A percentile compares a stretch with the other conserved stretches of the same genome.
These are phyloP conservation scores for Wakefieldia striispora DNA, from an alignment of 768 basidiomycete species.

Conservation along the genomic window DNA sequence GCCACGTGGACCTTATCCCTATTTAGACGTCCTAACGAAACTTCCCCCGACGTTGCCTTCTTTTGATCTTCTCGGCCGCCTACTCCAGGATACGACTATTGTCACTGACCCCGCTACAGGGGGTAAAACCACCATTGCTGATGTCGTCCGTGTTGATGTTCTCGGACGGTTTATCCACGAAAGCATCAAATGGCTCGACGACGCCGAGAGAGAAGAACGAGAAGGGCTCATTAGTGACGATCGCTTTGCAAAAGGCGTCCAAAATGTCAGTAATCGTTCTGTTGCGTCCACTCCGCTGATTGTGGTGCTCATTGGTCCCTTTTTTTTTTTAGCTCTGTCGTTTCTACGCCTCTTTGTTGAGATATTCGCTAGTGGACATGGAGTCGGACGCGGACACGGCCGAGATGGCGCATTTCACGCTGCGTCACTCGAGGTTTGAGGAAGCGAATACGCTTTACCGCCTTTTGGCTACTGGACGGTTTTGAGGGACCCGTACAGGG, in stretches of 20 bases:
- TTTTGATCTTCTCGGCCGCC: conserved; percentile 69
- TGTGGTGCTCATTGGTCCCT: conserved; percentile 2
- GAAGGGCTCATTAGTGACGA: conserved; percentile 72
- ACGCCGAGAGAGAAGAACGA: conserved; percentile 64
- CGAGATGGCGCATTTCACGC: conserved; percentile 76
- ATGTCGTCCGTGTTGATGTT: conserved; percentile 60
- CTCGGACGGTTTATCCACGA: conserved; percentile 73
- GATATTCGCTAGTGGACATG: conserved; percentile 61
- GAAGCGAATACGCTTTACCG: conserved; percentile 77
- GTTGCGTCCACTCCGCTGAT: background rate
- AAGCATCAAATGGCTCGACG: conserved; percentile 67
- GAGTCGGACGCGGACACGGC: conserved; percentile 64
- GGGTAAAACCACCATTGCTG: conserved; percentile 58
- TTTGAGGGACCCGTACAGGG: conserved; percentile 11
- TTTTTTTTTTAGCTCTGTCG: conserved; percentile 57
- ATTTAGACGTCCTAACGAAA: conserved; percentile 60
- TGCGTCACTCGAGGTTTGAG: conserved; percentile 69
- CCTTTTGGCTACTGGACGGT: conserved; percentile 46
- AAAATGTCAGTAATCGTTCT: conserved; percentile 51
- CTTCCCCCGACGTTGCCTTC: conserved; percentile 72
- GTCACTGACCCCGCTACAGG: conserved; percentile 40
- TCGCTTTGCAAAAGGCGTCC: conserved; percentile 67
- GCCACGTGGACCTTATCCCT: conserved; percentile 40
- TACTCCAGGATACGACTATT: conserved; percentile 60
- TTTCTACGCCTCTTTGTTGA: conserved; percentile 71